Percentiles rank a stretch among this genome's conserved stretches.
phyloP scores from a whole-genome alignment of 805 yeast species.

The Saccharomycopsis javanensis region DNA sequence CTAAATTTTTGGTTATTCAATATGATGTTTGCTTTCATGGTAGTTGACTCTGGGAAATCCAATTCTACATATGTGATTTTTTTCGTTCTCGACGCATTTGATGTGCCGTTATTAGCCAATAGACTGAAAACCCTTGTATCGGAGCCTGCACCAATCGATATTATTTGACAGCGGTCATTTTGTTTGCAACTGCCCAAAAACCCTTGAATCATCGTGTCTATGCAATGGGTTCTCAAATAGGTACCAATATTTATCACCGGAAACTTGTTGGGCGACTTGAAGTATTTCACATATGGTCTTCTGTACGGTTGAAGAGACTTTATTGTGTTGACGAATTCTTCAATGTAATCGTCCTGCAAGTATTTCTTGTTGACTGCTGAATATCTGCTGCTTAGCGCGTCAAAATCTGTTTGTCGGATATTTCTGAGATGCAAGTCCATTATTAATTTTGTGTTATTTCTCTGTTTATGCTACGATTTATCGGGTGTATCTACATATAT shows the following conservation, averaged over 20 bases:
- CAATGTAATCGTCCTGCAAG: constrained; percentile 33
- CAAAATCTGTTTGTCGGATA: constrained; percentile 49
- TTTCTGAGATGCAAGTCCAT: constrained; percentile 28
- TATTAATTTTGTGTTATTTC: too few species aligned
- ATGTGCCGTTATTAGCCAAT: constrained; percentile 27
- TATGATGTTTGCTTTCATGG: constrained; percentile 43
- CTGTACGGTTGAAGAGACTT: constrained; percentile 19
- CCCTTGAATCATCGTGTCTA: constrained; percentile 32
- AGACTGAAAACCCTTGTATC: constrained; percentile 58
- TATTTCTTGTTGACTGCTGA: constrained; percentile 39
- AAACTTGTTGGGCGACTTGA: constrained; percentile 34
- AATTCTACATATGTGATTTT: constrained; percentile 44
- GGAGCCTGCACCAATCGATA: constrained; percentile 75
- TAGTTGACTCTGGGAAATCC: constrained; percentile 50
- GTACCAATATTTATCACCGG: constrained; percentile 60
- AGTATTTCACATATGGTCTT: constrained; percentile 23
- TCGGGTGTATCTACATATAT: too few species aligned
- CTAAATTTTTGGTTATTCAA: constrained; percentile 20
- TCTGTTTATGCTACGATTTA: not conserved
- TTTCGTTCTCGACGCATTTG: constrained; percentile 17
- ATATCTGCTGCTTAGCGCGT: constrained; percentile 45
- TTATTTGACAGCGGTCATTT: constrained; percentile 32
- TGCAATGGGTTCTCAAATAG: constrained; percentile 38
- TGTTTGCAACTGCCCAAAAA: constrained; percentile 26
- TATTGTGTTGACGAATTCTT: constrained; percentile 26